These are phyloP conservation scores for Aristolochia californica DNA, from an alignment of 164 flowering plant genomes.

Conservation along the genomic window DNA sequence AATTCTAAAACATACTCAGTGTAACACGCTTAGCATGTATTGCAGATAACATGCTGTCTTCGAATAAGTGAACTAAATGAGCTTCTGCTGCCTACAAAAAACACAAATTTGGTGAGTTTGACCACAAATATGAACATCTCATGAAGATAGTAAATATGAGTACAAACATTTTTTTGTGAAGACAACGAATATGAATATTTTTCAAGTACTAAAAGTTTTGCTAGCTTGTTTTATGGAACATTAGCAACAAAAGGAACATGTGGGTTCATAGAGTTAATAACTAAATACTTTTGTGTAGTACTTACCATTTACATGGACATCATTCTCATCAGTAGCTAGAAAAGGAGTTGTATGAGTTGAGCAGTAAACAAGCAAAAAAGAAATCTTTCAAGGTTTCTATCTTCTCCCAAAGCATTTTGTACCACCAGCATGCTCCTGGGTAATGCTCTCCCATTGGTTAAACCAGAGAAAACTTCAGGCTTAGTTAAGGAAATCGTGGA, in stretches of 20 bases:
- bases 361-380: too few species aligned
- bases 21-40: slow-evolving; percentile 81
- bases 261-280: background rate
- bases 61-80: slow-evolving; percentile 44
- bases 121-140: background rate
- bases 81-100: slow-evolving; percentile 57
- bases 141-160: background rate
- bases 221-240: background rate
- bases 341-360: too few species aligned
- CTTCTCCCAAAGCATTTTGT: too few species aligned
- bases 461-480: too few species aligned
- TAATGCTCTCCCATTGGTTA: too few species aligned
- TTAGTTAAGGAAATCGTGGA: too few species aligned
- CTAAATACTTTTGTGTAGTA: too few species aligned
- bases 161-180: background rate
- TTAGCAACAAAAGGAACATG: background rate
- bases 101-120: background rate
- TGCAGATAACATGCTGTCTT: slow-evolving; percentile 60
- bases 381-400: too few species aligned
- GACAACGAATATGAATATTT: background rate
- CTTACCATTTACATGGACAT: too few species aligned
- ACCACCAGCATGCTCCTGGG: too few species aligned
- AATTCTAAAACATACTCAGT: slow-evolving; percentile 38
- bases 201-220: background rate
- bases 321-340: too few species aligned